Conservation (phyloP, 2,329 filamentous ascomycete species). For the Clonostachys sp. region DNA sequence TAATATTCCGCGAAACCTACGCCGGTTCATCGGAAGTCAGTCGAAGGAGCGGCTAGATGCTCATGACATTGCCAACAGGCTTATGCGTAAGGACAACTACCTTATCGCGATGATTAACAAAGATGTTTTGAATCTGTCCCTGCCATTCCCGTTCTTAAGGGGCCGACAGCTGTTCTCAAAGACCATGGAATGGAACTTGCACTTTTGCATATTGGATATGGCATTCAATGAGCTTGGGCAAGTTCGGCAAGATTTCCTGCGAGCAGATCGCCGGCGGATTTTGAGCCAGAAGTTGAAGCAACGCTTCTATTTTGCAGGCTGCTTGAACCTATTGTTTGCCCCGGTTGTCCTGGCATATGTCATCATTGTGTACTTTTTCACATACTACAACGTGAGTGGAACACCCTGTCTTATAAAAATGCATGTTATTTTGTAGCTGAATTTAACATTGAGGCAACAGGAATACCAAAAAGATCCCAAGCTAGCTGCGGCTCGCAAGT, state of each 20-base stretch:
- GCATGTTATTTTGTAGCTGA: neutral
- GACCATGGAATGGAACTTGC: slow-evolving; percentile 87
- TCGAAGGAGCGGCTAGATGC: slow-evolving; percentile 94
- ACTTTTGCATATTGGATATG: slow-evolving; percentile 87
- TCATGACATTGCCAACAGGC: slow-evolving; percentile 91
- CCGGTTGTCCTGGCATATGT: slow-evolving; percentile 87
- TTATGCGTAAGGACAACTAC: slow-evolving; percentile 97
- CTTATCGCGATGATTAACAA: slow-evolving; percentile 97
- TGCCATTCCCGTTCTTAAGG: slow-evolving; percentile 79
- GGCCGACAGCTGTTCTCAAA: slow-evolving; percentile 81
- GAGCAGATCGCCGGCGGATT: slow-evolving; percentile 72
- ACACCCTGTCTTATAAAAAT: neutral
- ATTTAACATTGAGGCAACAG: slow-evolving; percentile 29
- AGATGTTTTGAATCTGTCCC: slow-evolving; percentile 81
- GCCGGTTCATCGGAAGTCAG: slow-evolving; percentile 68
- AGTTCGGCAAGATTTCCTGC: slow-evolving; percentile 80
- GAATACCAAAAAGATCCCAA: slow-evolving; percentile 95
- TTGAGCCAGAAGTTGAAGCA: slow-evolving; percentile 74
- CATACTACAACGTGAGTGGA: slow-evolving; percentile 76
- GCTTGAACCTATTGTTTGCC: slow-evolving; percentile 81
- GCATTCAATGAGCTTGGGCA: slow-evolving; percentile 89
- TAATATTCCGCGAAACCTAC: slow-evolving; percentile 45
- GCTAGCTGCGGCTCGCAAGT: slow-evolving; percentile 75
- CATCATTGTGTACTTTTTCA: slow-evolving; percentile 85
- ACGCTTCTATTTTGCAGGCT: slow-evolving; percentile 76